Evolutionary conservation across 169 alveolate genomes (phyloP).

Genomic region (Plasmodium yoelii): DNA sequence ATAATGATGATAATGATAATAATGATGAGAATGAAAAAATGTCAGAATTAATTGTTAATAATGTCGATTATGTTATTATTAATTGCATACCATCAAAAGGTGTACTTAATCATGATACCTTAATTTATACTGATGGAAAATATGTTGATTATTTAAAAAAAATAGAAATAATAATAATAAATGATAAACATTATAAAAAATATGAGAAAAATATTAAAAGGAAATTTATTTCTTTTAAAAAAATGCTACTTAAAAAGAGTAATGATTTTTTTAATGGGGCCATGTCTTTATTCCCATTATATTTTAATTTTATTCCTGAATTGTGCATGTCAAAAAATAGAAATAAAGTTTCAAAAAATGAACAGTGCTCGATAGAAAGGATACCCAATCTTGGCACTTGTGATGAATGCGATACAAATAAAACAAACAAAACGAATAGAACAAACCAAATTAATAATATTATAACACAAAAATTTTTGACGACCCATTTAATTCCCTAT

Average conservation of each 20-base stretch:
- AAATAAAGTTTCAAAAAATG: not conserved
- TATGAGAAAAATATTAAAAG: conserved; percentile 45
- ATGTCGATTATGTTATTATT: conserved; percentile 24
- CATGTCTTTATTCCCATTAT: conserved; percentile 35
- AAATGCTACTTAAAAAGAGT: conserved; percentile 56
- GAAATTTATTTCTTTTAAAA: conserved; percentile 38
- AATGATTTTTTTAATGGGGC: conserved; percentile 56
- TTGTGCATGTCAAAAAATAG: conserved; percentile 7
- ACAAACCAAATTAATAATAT: not conserved
- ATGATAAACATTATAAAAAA: conserved; percentile 50
- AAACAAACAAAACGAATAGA: not conserved
- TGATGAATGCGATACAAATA: conserved; percentile 1
- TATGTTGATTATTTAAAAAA: conserved; percentile 50
- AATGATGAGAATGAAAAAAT: not conserved
- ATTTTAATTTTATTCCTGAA: conserved; percentile 32
- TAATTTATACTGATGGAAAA: conserved; percentile 72
- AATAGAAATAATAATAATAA: conserved; percentile 57
- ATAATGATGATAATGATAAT: too few relatives aligned
- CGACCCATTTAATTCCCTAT: conserved; percentile 29
- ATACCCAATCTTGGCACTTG: not conserved
- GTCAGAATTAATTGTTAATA: not conserved
- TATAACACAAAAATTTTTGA: conserved; percentile 27
- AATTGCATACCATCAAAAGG: conserved; percentile 59
- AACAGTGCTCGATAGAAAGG: not conserved
- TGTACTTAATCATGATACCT: conserved; percentile 37